Percentiles rank a stretch among this genome's conserved stretches.
phyloP scores from a whole-genome alignment of 768 basidiomycete genomes.

The Psilocybe sp. region DNA sequence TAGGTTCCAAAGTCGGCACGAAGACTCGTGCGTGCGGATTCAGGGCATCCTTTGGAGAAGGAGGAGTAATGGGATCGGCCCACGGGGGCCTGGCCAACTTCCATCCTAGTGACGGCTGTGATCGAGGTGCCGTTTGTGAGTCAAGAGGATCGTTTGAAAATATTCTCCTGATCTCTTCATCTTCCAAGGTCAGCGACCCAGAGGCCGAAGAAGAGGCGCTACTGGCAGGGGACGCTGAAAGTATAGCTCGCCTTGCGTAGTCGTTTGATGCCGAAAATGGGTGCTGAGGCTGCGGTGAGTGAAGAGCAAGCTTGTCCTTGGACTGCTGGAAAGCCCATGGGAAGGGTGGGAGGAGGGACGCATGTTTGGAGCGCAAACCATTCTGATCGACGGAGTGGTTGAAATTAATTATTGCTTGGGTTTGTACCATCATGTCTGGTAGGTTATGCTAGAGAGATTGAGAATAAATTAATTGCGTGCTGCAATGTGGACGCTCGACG shows the following conservation, averaged over 20 bases:
- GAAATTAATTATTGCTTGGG: slow-evolving; percentile 13
- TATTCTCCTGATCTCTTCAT: slow-evolving; percentile 17
- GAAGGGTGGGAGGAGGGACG: slow-evolving; percentile 6
- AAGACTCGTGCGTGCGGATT: slow-evolving; percentile 15
- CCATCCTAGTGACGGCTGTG: too few relatives aligned
- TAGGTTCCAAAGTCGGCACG: slow-evolving; percentile 6
- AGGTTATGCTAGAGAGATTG: too few relatives aligned
- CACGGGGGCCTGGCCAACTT: too few relatives aligned
- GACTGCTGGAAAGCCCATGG: neutral
- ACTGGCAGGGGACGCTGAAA: slow-evolving; percentile 14
- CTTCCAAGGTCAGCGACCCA: slow-evolving; percentile 11
- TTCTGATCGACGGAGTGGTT: slow-evolving; percentile 15
- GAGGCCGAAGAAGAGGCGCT: slow-evolving; percentile 7
- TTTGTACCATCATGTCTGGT: slow-evolving; percentile 7
- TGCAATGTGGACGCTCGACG: too few relatives aligned
- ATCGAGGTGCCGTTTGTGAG: too few relatives aligned
- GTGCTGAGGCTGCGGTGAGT: too few relatives aligned
- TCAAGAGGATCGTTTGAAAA: slow-evolving; percentile 2
- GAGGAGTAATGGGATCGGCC: too few relatives aligned
- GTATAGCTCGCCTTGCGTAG: neutral
- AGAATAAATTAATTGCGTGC: too few relatives aligned
- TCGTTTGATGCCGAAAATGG: too few relatives aligned
- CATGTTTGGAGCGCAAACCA: slow-evolving; percentile 16
- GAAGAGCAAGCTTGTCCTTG: too few relatives aligned
- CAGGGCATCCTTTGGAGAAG: slow-evolving; percentile 8